Percentiles rank a stretch among this genome's conserved stretches.
phyloP scores from a whole-genome alignment of 768 basidiomycete genomes.

The Suillus placidus region DNA sequence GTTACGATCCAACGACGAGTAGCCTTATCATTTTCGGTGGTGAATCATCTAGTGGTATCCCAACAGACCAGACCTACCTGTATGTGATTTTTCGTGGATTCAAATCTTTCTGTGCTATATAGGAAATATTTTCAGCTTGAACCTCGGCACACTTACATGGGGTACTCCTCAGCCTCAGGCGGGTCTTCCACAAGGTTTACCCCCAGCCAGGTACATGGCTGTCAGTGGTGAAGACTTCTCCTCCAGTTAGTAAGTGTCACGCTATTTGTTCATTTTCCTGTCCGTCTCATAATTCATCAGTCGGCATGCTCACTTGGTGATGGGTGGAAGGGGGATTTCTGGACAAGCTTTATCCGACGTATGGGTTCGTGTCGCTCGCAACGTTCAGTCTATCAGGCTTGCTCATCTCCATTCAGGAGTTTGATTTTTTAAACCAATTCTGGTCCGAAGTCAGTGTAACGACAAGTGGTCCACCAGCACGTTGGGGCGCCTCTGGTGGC shows the following conservation, averaged over 20 bases:
- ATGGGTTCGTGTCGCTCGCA: conserved; percentile 56
- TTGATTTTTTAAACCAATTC: conserved; percentile 73
- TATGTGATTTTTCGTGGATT: conserved; percentile 35
- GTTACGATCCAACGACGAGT: conserved; percentile 50
- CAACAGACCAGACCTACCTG: conserved; percentile 70
- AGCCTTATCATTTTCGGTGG: conserved; percentile 77
- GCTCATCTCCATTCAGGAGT: conserved; percentile 56
- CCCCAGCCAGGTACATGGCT: conserved; percentile 66
- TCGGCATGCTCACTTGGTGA: conserved; percentile 72
- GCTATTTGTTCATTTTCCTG: conserved; percentile 17
- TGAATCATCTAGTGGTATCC: conserved; percentile 64
- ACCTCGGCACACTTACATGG: conserved; percentile 67
- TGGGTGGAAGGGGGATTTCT: conserved; percentile 67
- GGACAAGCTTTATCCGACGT: conserved; percentile 62
- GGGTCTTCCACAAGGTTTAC: conserved; percentile 47
- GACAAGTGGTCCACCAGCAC: conserved; percentile 56
- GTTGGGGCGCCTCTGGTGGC: conserved; percentile 77
- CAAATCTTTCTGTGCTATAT: conserved; percentile 10
- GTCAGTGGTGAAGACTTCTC: conserved; percentile 71
- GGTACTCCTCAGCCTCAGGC: conserved; percentile 53
- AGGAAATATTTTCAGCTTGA: conserved; percentile 46
- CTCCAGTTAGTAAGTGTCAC: conserved; percentile 72
- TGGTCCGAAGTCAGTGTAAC: conserved; percentile 66
- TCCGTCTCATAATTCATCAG: conserved; percentile 40
- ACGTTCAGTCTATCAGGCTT: background rate